phyloP scores from a whole-genome alignment of 148 eudicot genomes.

The Rhododendron mucronatum region DNA sequence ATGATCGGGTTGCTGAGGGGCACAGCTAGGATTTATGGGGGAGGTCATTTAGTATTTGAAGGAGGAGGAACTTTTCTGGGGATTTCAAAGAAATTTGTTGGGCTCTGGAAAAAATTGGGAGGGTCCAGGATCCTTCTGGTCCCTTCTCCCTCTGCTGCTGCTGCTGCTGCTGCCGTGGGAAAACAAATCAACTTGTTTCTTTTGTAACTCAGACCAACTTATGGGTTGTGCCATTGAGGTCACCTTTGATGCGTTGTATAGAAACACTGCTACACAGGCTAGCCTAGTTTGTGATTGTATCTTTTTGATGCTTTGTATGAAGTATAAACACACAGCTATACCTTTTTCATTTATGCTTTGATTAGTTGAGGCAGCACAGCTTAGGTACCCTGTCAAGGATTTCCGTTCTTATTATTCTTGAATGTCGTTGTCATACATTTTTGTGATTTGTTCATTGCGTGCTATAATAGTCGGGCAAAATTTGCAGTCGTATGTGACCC shows the following conservation, averaged over 20 bases:
- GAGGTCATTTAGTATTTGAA: neutral
- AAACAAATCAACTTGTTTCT: neutral
- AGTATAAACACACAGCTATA: neutral
- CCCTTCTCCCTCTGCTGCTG: neutral
- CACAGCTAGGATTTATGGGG: neutral
- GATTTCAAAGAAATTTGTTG: neutral
- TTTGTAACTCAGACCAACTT: neutral
- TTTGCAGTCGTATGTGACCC: constrained; percentile 82
- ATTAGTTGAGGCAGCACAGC: neutral
- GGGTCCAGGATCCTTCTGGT: neutral
- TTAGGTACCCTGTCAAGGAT: neutral
- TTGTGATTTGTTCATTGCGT: neutral
- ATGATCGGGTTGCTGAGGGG: neutral
- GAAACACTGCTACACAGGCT: neutral
- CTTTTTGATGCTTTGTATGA: neutral
- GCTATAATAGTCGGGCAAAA: neutral
- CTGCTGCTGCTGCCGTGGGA: neutral
- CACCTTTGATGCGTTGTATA: neutral
- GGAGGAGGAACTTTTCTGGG: neutral
- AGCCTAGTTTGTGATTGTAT: neutral
- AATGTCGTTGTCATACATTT: neutral
- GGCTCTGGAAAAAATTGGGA: neutral
- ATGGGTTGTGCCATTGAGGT: neutral
- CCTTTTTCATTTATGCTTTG: neutral
- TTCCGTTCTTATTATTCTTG: neutral